Evolutionary conservation across 176 grass and related monocot species (phyloP).

Genomic region (Oryza brachyantha): DNA sequence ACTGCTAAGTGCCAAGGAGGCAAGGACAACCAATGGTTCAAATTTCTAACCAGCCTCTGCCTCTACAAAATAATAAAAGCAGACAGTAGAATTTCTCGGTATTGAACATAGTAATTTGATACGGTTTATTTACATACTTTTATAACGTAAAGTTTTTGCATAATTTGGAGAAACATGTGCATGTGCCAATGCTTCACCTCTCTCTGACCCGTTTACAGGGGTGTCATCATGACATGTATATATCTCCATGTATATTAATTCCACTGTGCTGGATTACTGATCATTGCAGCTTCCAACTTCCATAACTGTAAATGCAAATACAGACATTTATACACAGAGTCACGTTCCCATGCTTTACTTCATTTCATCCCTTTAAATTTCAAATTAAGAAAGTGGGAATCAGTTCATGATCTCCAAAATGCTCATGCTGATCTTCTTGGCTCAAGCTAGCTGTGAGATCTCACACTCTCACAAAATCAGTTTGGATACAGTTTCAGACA

Average conservation of each 20-base stretch:
- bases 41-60: background rate
- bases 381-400: background rate
- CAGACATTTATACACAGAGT: conserved; percentile 9
- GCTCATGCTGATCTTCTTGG: background rate
- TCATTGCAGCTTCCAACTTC: conserved; percentile 41
- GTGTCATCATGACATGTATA: conserved; percentile 14
- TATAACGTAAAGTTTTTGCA: background rate
- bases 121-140: too few relatives aligned
- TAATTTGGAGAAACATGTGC: background rate
- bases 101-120: too few relatives aligned
- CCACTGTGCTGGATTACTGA: conserved; percentile 10
- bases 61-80: background rate
- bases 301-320: conserved; percentile 15
- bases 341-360: conserved; percentile 6
- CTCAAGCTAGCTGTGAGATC: background rate
- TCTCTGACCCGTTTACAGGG: conserved; percentile 16
- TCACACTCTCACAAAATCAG: background rate
- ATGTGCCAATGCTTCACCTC: conserved; percentile 4
- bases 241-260: conserved; percentile 28
- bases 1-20: background rate
- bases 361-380: background rate
- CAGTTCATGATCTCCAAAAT: background rate
- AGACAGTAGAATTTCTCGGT: too few relatives aligned
- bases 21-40: background rate
- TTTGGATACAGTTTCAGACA: background rate